These are phyloP conservation scores for Ascochyta rabiei DNA, from an alignment of 2,329 filamentous ascomycete genomes.

Conservation along the genomic window DNA sequence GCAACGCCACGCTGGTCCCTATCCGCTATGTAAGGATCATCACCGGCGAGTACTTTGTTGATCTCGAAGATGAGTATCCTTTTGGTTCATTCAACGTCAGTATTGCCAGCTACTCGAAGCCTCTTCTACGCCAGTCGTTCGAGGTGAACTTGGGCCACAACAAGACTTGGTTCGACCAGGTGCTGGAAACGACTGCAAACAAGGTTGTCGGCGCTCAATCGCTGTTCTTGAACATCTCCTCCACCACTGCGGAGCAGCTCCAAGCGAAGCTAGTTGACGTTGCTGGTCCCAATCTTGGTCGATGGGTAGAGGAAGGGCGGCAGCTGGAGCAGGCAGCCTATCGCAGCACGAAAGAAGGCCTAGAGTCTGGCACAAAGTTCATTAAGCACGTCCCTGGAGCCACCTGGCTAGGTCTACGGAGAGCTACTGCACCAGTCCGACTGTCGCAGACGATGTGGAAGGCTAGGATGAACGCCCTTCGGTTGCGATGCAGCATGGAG, in stretches of 20 bases:
- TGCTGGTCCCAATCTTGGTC: neutral
- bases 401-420: conserved; percentile 31
- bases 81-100: conserved; percentile 57
- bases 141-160: conserved; percentile 42
- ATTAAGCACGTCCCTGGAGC: conserved; percentile 26
- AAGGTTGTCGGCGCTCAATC: conserved; percentile 29
- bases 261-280: conserved; percentile 5
- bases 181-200: conserved; percentile 26
- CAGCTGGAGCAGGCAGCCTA: conserved; percentile 7
- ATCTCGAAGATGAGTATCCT: conserved; percentile 57
- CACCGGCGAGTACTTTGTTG: conserved; percentile 60
- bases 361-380: conserved; percentile 13
- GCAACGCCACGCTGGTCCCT: conserved; percentile 51
- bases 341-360: conserved; percentile 12
- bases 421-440: conserved; percentile 34
- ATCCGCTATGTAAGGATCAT: conserved; percentile 57
- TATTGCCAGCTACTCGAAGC: conserved; percentile 48
- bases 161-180: conserved; percentile 34
- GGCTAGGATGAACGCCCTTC: conserved; percentile 40
- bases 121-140: conserved; percentile 43
- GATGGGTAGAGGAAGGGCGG: conserved; percentile 5
- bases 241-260: conserved; percentile 19
- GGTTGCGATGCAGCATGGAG: conserved; percentile 36
- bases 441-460: conserved; percentile 35
- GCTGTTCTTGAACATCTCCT: conserved; percentile 30